Percentiles rank a stretch among this genome's conserved stretches.
Evolutionary conservation across 2,329 filamentous ascomycete species (phyloP).

Genomic region (Alternaria arbusti): DNA sequence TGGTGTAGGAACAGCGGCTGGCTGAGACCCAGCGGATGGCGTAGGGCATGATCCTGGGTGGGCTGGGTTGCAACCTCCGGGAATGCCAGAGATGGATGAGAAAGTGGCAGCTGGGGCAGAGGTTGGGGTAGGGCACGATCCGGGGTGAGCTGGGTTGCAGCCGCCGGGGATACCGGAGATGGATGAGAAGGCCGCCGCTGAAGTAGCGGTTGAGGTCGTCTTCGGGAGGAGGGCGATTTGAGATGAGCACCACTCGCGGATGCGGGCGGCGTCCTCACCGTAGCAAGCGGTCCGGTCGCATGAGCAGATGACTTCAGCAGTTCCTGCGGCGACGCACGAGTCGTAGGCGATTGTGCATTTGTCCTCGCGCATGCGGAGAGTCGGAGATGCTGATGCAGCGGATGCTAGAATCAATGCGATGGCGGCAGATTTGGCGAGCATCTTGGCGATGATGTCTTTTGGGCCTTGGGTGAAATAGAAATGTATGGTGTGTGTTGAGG

Average conservation of each 20-base stretch:
- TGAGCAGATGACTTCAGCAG: constrained; percentile 14
- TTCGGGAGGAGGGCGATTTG: constrained; percentile 12
- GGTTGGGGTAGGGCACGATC: background rate
- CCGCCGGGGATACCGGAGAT: constrained; percentile 4
- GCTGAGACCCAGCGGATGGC: background rate
- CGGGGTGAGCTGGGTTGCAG: constrained; percentile 5
- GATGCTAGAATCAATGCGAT: constrained; percentile 14
- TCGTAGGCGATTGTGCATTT: constrained; percentile 14
- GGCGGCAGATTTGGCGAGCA: constrained; percentile 11
- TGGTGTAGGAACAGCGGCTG: constrained; percentile 1
- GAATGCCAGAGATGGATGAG: background rate
- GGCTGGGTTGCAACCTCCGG: background rate
- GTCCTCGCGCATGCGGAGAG: constrained; percentile 8
- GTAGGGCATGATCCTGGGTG: constrained; percentile 5
- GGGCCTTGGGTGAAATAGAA: background rate
- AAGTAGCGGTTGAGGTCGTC: constrained; percentile 2
- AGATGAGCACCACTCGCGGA: constrained; percentile 15
- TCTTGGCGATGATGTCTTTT: background rate
- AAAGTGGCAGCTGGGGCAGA: background rate
- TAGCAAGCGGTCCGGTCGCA: constrained; percentile 13
- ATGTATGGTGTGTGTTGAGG: background rate
- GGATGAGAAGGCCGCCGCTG: background rate
- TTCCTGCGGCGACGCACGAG: constrained; percentile 14
- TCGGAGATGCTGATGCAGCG: constrained; percentile 8
- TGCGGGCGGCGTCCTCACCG: constrained; percentile 15